Evolutionary conservation across 192 early-diverging fungal genomes (phyloP), one percentile per base, ranked within the genome.

Genomic region (Physocladia obscura): DNA sequence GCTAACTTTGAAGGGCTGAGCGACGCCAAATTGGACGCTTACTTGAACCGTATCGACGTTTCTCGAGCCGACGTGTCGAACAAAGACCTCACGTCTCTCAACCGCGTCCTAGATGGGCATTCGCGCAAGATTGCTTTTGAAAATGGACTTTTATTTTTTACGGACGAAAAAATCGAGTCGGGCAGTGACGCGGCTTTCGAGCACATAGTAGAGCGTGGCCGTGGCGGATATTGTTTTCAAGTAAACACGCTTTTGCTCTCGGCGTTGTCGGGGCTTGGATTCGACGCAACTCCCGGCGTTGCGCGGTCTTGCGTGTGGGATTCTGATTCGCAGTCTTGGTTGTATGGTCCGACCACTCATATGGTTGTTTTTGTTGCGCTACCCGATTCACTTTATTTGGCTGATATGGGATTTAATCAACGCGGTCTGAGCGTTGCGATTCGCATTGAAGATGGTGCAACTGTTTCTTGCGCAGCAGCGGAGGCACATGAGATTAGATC

Each of bases 331-430:
- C 30, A 59, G 2, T 21, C 31, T 17, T 59, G 30, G 11, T 19
- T 35, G 8, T 34, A 36, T 2, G 34, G 34, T 22, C 32, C 57
- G 17, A 13, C 24, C 17, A 29, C 34, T 3, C 57, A 59, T 22
- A 59, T 59, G 57, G 37, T 59, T 59, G 57, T 59, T 8, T 59
- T 59, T 35, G 4, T 59, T 11, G 27, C 31, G 15, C 15, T 59
- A 17, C 0, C 5, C 29, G 50, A 27, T 52, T 47, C 44, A 21
- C 50, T 52, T 6, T 34, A 34, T 36, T 17, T 59, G 27, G 57
- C 31, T 13, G 57, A 59, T 59, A 15, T 59, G 24, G 57, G 57
- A 17, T 59, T 36, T 36, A 35, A 35, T 17, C 57, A 34, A 2
- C 17, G 15, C 15, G 57, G 57, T 19, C 26, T 44, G 21, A 62